phyloP scores from a whole-genome alignment of 306 rosid species.

The Comarum palustre region DNA sequence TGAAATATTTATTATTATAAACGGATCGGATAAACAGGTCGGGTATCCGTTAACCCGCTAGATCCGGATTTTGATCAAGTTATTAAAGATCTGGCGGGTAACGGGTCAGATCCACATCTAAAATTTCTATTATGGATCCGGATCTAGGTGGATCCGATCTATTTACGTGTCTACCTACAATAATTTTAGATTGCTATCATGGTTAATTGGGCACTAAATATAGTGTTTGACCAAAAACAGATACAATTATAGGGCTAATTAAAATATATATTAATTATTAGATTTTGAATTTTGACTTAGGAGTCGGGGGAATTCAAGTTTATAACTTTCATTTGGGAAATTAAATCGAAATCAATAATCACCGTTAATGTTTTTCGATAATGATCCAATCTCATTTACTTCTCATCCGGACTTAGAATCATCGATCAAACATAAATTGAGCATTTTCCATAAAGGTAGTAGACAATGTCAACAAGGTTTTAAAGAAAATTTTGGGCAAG shows the following conservation, averaged over 20 bases:
- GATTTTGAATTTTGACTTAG: background rate
- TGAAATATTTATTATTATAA: too few relatives aligned
- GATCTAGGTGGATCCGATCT: too few relatives aligned
- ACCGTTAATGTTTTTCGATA: background rate
- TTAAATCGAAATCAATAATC: background rate
- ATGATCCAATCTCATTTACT: slow-evolving; percentile 1
- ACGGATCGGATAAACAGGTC: too few relatives aligned
- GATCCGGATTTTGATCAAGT: too few relatives aligned
- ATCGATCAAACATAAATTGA: background rate
- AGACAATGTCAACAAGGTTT: background rate
- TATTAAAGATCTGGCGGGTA: too few relatives aligned
- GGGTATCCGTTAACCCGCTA: too few relatives aligned
- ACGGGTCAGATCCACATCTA: too few relatives aligned
- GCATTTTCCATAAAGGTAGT: background rate
- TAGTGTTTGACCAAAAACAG: background rate
- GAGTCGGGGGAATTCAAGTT: background rate
- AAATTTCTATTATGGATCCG: too few relatives aligned
- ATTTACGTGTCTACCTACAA: too few relatives aligned
- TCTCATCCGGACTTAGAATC: background rate
- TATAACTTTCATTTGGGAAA: background rate
- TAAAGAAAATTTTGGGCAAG: background rate
- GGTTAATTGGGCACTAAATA: background rate
- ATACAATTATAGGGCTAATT: background rate
- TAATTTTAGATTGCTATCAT: slow-evolving; percentile 2
- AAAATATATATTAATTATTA: background rate